Percentiles rank a stretch among this genome's conserved stretches.
These are phyloP conservation scores for Ceriops tagal DNA, from an alignment of 345 rosid genomes.

Conservation along the genomic window DNA sequence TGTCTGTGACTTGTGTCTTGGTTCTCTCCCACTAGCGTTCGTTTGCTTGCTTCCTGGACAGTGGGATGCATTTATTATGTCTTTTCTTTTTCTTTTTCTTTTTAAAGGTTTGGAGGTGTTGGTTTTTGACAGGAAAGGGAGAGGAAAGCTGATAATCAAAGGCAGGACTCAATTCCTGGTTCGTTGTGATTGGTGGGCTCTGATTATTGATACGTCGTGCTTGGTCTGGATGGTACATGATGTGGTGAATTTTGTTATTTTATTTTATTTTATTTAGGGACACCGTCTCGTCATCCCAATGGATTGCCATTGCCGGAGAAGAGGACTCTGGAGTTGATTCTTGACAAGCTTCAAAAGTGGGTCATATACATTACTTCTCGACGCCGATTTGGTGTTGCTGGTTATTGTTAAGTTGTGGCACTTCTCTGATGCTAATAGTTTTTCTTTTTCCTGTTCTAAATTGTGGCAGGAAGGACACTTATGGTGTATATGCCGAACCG, in stretches of 20 bases:
- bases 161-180: constrained; percentile 55
- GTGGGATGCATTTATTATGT: background rate
- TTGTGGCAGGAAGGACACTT: constrained; percentile 83
- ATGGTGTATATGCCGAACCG: constrained; percentile 92
- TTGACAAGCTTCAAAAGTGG: constrained; percentile 93
- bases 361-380: constrained; percentile 10
- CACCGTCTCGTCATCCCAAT: constrained; percentile 32
- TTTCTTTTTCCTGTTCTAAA: constrained; percentile 12
- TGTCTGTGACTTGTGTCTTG: constrained; percentile 28
- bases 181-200: constrained; percentile 9
- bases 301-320: constrained; percentile 65
- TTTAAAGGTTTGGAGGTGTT: constrained; percentile 20
- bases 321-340: constrained; percentile 73
- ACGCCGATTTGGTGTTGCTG: constrained; percentile 13
- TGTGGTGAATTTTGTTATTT: constrained; percentile 13
- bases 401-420: constrained; percentile 1
- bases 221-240: background rate
- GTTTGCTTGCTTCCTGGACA: background rate
- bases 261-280: constrained; percentile 40
- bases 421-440: background rate
- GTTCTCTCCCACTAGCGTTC: constrained; percentile 15
- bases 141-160: constrained; percentile 33
- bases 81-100: background rate
- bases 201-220: background rate
- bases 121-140: constrained; percentile 52